Evolutionary conservation across 176 grass and related monocot species (phyloP), one percentile per base, ranked within the genome.

Genomic region (Ensete ventricosum): DNA sequence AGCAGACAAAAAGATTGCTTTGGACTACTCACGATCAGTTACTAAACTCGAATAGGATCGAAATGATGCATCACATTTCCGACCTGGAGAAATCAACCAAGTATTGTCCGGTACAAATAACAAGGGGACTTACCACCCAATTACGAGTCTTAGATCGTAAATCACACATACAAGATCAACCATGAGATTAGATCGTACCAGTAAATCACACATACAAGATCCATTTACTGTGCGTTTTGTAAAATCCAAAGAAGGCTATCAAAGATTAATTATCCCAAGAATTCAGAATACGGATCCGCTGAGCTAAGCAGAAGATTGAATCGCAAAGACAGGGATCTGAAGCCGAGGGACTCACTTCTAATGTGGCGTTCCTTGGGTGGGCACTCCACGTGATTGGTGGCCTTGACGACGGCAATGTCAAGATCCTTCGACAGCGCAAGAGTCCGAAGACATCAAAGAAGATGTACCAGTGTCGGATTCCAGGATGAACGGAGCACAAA

Each of bases 341-440:
- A 25, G 20, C 50, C 73, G 25, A 71, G 12, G 48, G 66, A 60
- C 64, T 74, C 58, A 85, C 83, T 85, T 52, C 83, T 76, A 26
- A 85, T 16, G 62, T 85, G 83, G 8, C 72, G 73, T 7, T 85
- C 83, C 54, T 85, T 85, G 17, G 83, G 83, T 19, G 78, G 78
- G 68, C 83, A 19, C 29, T 85, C 83, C 9, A 81, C 83, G 63
- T 85, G 83, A 65, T 85, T 85, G 17, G 83, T 85, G 60, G 83
- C 78, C 64, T 85, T 85, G 48, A 85, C 83, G 78, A 85, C 63
- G 67, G 83, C 78, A 7, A 85, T 58, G 62, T 85, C 83, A 11
- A 85, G 64, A 76, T 85, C 78, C 83, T 85, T 53, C 67, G 55
- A 63, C 50, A 1, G 52, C 26, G 20, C 55, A 78, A 54, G 16